Conservation (phyloP, 108 stramenopile species). For the Pseudonitzschia pungens region DNA sequence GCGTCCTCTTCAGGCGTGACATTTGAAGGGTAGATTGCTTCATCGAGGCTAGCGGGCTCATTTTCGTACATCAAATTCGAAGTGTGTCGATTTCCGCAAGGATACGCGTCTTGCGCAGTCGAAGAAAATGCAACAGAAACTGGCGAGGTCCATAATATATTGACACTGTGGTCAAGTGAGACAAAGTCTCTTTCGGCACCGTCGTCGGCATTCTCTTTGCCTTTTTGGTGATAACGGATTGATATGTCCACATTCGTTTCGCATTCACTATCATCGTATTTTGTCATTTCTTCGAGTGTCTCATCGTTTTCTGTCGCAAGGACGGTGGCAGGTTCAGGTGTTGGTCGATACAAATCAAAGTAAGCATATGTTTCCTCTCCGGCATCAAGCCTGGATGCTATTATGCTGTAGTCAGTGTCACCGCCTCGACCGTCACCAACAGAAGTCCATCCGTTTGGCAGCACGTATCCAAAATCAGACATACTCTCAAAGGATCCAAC, state of each 20-base stretch:
- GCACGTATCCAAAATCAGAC: slow-evolving; percentile 42
- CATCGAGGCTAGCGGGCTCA: no score
- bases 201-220: slow-evolving; percentile 17
- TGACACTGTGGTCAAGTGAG: slow-evolving; percentile 46
- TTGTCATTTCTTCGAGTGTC: neutral
- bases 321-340: slow-evolving; percentile 16
- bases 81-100: slow-evolving; percentile 59
- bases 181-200: slow-evolving; percentile 49
- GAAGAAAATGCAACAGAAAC: slow-evolving; percentile 51
- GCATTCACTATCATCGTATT: slow-evolving; percentile 27
- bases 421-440: slow-evolving; percentile 14
- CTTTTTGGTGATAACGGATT: slow-evolving; percentile 41
- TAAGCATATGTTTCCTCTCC: slow-evolving; percentile 49
- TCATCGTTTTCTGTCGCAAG: slow-evolving; percentile 2
- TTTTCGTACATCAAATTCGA: slow-evolving; percentile 43
- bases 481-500: neutral
- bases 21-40: no score
- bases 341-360: slow-evolving; percentile 70
- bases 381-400: slow-evolving; percentile 33
- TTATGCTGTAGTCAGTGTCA: slow-evolving; percentile 10
- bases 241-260: slow-evolving; percentile 46
- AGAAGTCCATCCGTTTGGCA: slow-evolving; percentile 68
- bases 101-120: slow-evolving; percentile 44
- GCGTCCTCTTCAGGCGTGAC: slow-evolving; percentile 4
- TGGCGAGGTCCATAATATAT: slow-evolving; percentile 62